These are phyloP conservation scores for Cenococcum geophilum DNA, from an alignment of 495 filamentous ascomycete genomes.

Conservation along the genomic window DNA sequence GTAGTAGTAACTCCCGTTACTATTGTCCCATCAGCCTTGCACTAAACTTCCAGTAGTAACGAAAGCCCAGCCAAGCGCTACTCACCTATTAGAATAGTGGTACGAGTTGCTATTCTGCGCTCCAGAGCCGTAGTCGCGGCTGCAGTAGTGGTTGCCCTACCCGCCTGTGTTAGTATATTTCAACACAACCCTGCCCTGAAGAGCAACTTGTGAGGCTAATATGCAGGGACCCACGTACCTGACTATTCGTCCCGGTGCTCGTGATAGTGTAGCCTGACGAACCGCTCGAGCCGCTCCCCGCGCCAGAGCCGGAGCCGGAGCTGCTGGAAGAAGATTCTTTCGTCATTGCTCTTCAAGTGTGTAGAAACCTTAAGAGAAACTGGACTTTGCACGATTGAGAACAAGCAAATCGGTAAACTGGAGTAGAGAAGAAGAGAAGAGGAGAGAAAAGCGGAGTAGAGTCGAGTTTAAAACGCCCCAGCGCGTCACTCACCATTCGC, in stretches of 20 bases:
- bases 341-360: slow-evolving; percentile 3
- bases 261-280: slow-evolving; percentile 17
- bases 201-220: neutral
- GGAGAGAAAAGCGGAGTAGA: too few species aligned
- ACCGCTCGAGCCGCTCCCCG: slow-evolving; percentile 1
- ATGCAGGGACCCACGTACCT: slow-evolving; percentile 7
- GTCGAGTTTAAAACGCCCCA: too few species aligned
- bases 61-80: neutral
- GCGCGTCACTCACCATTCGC: too few species aligned
- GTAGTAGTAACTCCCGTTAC: slow-evolving; percentile 56
- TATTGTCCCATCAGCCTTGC: slow-evolving; percentile 14
- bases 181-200: too few species aligned
- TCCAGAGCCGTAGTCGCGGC: slow-evolving; percentile 47
- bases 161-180: neutral
- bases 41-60: neutral
- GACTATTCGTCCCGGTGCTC: slow-evolving; percentile 24
- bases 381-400: too few species aligned
- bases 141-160: slow-evolving; percentile 49
- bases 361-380: too few species aligned
- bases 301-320: slow-evolving; percentile 7
- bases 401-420: too few species aligned
- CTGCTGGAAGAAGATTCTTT: slow-evolving; percentile 8
- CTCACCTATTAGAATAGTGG: slow-evolving; percentile 52
- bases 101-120: slow-evolving; percentile 48
- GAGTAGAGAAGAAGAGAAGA: too few species aligned